Base-by-base conservation (phyloP, 345 rosid species). In the Arabidopsis arenosa region DNA sequence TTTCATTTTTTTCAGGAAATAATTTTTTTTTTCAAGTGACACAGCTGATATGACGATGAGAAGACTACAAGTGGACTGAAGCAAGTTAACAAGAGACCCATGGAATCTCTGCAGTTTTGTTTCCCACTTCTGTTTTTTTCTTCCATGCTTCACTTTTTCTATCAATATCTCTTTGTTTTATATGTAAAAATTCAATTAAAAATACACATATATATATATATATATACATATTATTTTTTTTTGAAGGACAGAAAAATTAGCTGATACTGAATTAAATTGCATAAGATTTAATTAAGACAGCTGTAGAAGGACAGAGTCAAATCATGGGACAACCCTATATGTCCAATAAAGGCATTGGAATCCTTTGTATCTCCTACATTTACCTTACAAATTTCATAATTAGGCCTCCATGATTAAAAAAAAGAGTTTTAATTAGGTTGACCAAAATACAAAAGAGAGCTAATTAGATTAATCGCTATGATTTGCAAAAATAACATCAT, bases 271-370 rank as follows among this genome's bases (percentile, higher is more conserved):
- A 70, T 26, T 4, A 1, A 57, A 37, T 36, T 63, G 33, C 64
- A 71, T 33, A 67, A 57, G 62, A 40, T 23, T 23, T 52, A 13
- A 51, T 68, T 51, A 12, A 54, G 64, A 75, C 72, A 62, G 78
- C 79, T 80, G 73, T 60, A 61, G 69, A 47, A 75, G 74, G 59
- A 58, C 51, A 81, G 37, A 66, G 82, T 80, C 84, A 78, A 67
- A 80, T 86, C 88, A 81, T 74, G 86, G 82, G 80, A 81, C 84
- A 83, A 77, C 74, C 73, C 80, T 56, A 73, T 75, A 79, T 77
- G 86, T 72, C 80, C 64, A 63, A 49, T 57, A 86, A 81, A 74
- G 79, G 85, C 77, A 55, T 72, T 58, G 76, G 80, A 54, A 81
- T 81, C 75, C 73, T 72, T 63, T 73, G 73, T 57, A 63, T 65